Conservation (phyloP, 495 filamentous ascomycete genomes). For the Daldinia vernicosa region DNA sequence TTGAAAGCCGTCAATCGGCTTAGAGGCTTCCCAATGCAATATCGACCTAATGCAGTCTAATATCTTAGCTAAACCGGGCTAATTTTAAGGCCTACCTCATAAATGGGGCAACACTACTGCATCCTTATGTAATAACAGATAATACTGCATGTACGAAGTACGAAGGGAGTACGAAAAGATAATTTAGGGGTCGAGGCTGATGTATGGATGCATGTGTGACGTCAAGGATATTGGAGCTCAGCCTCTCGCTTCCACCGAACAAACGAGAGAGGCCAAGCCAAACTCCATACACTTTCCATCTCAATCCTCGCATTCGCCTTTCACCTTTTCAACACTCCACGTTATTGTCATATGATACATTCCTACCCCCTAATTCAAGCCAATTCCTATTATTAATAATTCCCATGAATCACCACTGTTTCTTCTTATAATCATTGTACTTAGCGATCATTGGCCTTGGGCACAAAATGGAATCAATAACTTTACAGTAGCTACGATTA, state of each 20-base stretch:
- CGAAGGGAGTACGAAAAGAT: no score
- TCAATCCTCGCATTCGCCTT: neutral
- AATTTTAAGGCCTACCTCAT: neutral
- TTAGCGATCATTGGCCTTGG: neutral
- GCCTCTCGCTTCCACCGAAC: conserved; percentile 1
- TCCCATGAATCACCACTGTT: conserved; percentile 5
- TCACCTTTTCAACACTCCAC: no score
- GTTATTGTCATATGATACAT: no score
- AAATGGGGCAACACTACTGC: neutral
- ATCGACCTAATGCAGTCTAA: no score
- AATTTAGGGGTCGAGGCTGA: conserved; percentile 13
- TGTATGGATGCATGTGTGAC: conserved; percentile 19
- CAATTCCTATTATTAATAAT: neutral
- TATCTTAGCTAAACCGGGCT: no score
- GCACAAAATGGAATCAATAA: conserved; percentile 25
- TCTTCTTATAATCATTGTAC: conserved; percentile 12
- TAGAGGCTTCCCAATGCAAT: neutral
- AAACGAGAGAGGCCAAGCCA: neutral
- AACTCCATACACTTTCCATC: neutral
- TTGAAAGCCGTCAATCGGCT: neutral
- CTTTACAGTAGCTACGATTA: neutral
- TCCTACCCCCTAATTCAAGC: conserved; percentile 1
- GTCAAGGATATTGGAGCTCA: conserved; percentile 31
- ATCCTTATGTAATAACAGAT: conserved; percentile 3
- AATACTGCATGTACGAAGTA: no score